phyloP scores from a whole-genome alignment of 2,329 filamentous ascomycete species.

The Aaosphaeria arxii region DNA sequence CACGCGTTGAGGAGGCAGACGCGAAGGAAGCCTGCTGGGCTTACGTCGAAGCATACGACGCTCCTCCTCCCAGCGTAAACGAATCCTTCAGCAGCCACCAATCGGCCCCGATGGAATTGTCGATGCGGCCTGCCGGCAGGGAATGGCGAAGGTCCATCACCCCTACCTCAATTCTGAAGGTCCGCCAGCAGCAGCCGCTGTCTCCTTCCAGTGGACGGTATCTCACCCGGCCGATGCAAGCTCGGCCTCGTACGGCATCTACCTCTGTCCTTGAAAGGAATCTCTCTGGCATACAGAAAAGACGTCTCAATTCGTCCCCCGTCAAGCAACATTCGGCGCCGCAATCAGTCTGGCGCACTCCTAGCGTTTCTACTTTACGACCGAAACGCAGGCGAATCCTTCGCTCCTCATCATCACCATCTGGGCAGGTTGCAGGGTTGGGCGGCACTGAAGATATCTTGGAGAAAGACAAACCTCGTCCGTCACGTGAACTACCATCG shows the following conservation, averaged over 20 bases:
- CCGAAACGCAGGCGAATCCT: constrained; percentile 48
- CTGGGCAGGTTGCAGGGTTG: constrained; percentile 10
- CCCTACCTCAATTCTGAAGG: constrained; percentile 30
- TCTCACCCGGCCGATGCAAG: constrained; percentile 20
- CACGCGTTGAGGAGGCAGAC: constrained; percentile 58
- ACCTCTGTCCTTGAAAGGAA: constrained; percentile 23
- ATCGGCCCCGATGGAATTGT: constrained; percentile 24
- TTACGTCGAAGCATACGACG: constrained; percentile 64
- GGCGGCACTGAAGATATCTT: constrained; percentile 18
- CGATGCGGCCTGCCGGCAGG: constrained; percentile 33
- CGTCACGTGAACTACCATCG: constrained; percentile 44
- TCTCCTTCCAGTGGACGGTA: constrained; percentile 36
- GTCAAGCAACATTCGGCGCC: constrained; percentile 27
- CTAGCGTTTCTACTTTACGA: constrained; percentile 26
- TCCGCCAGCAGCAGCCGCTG: constrained; percentile 26
- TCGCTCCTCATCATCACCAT: constrained; percentile 18
- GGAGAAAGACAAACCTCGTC: constrained; percentile 39
- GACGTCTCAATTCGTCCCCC: constrained; percentile 26
- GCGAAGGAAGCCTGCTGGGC: constrained; percentile 65
- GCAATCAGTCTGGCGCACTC: constrained; percentile 33
- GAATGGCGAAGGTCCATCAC: constrained; percentile 35
- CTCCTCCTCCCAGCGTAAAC: constrained; percentile 44
- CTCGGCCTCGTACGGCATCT: constrained; percentile 24
- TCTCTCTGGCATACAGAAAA: constrained; percentile 23
- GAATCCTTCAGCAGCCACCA: constrained; percentile 44